Percentiles rank a stretch among this genome's conserved stretches.
phyloP scores from a whole-genome alignment of 202 grass and related monocot species.

The Sporobolus alterniflorus region DNA sequence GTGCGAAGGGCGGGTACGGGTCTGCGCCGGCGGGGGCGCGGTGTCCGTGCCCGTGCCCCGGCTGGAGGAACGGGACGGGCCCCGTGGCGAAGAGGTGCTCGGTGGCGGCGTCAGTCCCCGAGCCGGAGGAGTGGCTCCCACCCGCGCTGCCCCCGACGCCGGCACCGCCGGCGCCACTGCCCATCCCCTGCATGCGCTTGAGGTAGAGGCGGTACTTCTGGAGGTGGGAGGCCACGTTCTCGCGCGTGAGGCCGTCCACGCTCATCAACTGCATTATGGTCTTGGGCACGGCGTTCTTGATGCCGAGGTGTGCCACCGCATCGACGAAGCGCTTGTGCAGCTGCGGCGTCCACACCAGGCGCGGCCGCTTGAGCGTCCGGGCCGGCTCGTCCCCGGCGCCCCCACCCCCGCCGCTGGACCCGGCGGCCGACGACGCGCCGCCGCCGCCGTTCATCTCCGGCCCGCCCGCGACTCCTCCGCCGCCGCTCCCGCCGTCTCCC shows the following conservation, averaged over 20 bases:
- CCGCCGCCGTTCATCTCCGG: slow-evolving; percentile 54
- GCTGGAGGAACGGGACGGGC: slow-evolving; percentile 73
- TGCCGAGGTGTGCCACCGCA: slow-evolving; percentile 94
- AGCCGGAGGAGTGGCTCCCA: slow-evolving; percentile 51
- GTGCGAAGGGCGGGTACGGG: slow-evolving; percentile 63
- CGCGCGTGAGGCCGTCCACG: slow-evolving; percentile 98
- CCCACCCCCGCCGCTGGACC: slow-evolving; percentile 46
- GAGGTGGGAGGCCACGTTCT: slow-evolving; percentile 98
- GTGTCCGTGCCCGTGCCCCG: slow-evolving; percentile 40
- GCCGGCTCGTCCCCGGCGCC: slow-evolving; percentile 74
- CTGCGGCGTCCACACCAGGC: slow-evolving; percentile 98
- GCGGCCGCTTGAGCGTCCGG: slow-evolving; percentile 87
- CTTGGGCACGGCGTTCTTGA: slow-evolving; percentile 99
- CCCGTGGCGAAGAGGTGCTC: slow-evolving; percentile 92
- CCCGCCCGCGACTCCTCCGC: not conserved
- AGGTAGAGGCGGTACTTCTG: slow-evolving; percentile 99
- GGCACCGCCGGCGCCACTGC: slow-evolving; percentile 26
- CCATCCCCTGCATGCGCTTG: slow-evolving; percentile 95
- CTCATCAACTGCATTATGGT: slow-evolving; percentile 99
- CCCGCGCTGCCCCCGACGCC: slow-evolving; percentile 50
- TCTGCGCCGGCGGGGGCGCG: slow-evolving; percentile 41
- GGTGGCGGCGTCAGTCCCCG: slow-evolving; percentile 68
- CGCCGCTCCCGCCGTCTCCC: not conserved
- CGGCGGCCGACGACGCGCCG: slow-evolving; percentile 55
- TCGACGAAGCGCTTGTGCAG: slow-evolving; percentile 99